phyloP scores from a whole-genome alignment of 2,329 filamentous ascomycete species.

The Penicillium sp. region DNA sequence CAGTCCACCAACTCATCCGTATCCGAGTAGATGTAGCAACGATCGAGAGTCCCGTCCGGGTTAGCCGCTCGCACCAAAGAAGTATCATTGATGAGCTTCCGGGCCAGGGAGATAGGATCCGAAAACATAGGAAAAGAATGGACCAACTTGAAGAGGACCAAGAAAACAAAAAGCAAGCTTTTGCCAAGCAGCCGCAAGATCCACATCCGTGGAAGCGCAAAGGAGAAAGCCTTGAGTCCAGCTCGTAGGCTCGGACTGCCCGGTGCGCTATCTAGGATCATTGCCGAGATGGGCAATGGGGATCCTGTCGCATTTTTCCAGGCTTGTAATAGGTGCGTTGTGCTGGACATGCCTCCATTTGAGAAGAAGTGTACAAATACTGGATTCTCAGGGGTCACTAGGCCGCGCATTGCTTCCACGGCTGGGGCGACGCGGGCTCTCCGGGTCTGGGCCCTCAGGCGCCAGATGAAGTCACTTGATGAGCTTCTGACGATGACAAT shows the following conservation, averaged over 20 bases:
- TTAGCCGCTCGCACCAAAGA: constrained; percentile 14
- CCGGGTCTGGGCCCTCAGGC: constrained; percentile 16
- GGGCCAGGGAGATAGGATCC: constrained; percentile 24
- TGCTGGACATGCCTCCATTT: constrained; percentile 41
- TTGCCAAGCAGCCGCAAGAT: constrained; percentile 26
- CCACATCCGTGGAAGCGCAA: constrained; percentile 27
- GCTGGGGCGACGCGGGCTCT: constrained; percentile 27
- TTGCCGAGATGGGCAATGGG: constrained; percentile 33
- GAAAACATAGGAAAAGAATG: constrained; percentile 13
- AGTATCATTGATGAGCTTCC: constrained; percentile 27
- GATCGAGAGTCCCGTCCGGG: constrained; percentile 9
- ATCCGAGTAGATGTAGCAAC: constrained; percentile 37
- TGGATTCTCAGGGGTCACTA: constrained; percentile 19
- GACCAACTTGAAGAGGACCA: constrained; percentile 18
- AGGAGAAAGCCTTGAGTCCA: constrained; percentile 30
- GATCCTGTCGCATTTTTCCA: constrained; percentile 31
- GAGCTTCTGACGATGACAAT: constrained; percentile 37
- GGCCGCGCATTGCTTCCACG: constrained; percentile 28
- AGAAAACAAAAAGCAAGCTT: constrained; percentile 18
- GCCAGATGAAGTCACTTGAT: constrained; percentile 29
- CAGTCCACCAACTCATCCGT: constrained; percentile 31
- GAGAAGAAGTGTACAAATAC: constrained; percentile 44
- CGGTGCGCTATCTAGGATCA: constrained; percentile 42
- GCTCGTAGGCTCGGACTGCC: constrained; percentile 27
- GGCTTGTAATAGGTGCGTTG: constrained; percentile 31